Base-by-base conservation (phyloP, 257 asterid genomes). In the Linderniella brevidens region DNA sequence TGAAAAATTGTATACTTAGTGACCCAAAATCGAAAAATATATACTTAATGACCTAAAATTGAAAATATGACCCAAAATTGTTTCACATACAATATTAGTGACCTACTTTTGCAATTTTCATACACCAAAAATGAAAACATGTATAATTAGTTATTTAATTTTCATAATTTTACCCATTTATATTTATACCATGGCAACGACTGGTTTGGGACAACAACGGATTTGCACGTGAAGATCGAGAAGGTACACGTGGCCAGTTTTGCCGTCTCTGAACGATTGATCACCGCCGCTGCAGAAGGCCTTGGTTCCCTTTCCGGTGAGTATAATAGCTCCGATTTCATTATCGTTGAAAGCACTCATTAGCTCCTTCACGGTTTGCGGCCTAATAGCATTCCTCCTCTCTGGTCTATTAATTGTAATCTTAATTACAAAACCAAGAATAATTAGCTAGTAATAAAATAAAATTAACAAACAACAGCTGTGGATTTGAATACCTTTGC, bases 201-300 rank as follows among this genome's bases (percentile, higher is more conserved):
- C 98, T 11, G 98, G 95, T 72, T 88, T 88, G 50, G 98, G 95
- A 48, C 76, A 78, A 18, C 98, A 86, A 11, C 98, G 94, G 51
- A 88, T 88, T 67, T 88, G 98, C 61, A 88, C 92, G 81, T 87
- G 95, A 29, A 87, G 76, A 60, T 87, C 97, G 59, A 87, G 62
- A 55, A 87, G 95, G 50, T 87, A 82, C 37, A 82, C 85, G 49
- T 93, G 95, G 12, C 95, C 97, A 58, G 76, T 75, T 46, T 80
- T 83, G 52, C 86, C n/a, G n/a, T n/a, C 79, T 64, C 97, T 68
- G 43, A 87, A 70, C 19, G 92, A 64, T 51, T 87, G 97, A 77
- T 87, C 97, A 15, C 95, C 97, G 17, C 97, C 97, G 43, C 97
- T 87, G 64, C 95, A 87, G 37, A 83, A 87, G 16, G 97, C 95